Percentiles rank a stretch among this genome's conserved stretches.
Evolutionary conservation across 164 flowering plant species (phyloP).

Genomic region (Taxillus chinensis): DNA sequence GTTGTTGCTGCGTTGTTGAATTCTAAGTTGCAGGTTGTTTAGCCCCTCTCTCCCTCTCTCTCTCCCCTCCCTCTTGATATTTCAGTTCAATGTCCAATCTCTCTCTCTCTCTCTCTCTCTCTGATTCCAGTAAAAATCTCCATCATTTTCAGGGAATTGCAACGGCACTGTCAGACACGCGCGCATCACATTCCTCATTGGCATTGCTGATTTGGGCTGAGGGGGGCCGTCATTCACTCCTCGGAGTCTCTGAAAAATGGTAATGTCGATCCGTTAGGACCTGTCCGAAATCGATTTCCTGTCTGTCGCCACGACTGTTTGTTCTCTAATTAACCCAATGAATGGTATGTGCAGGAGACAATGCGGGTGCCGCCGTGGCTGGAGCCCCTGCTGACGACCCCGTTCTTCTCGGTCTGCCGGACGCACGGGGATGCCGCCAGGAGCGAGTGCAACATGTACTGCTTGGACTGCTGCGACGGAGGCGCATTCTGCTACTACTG

Average conservation of each 20-base stretch:
- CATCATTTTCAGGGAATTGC: constrained; percentile 2
- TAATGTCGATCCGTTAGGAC: background rate
- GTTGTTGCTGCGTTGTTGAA: constrained; percentile 38
- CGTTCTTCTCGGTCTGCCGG: constrained; percentile 62
- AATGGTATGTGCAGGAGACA: constrained; percentile 15
- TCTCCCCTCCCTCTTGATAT: constrained; percentile 5
- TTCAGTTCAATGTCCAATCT: background rate
- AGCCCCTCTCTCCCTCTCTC: constrained; percentile 8
- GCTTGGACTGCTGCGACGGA: constrained; percentile 55
- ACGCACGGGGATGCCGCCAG: constrained; percentile 63
- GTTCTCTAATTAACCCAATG: too few species aligned
- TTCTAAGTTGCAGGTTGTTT: constrained; percentile 51
- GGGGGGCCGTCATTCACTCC: background rate
- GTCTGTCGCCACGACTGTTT: too few species aligned
- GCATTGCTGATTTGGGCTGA: too few species aligned
- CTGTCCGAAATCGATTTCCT: background rate
- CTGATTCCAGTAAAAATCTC: constrained; percentile 5
- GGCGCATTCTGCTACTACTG: constrained; percentile 84
- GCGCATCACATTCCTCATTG: background rate
- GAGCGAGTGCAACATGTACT: constrained; percentile 86
- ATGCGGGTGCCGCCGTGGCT: constrained; percentile 82
- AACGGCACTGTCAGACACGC: constrained; percentile 2
- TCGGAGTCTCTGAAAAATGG: constrained; percentile 3
- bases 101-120: background rate
- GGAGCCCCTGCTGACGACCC: constrained; percentile 50